Conservation (phyloP, 768 basidiomycete genomes). For the Sutorius australiensis region DNA sequence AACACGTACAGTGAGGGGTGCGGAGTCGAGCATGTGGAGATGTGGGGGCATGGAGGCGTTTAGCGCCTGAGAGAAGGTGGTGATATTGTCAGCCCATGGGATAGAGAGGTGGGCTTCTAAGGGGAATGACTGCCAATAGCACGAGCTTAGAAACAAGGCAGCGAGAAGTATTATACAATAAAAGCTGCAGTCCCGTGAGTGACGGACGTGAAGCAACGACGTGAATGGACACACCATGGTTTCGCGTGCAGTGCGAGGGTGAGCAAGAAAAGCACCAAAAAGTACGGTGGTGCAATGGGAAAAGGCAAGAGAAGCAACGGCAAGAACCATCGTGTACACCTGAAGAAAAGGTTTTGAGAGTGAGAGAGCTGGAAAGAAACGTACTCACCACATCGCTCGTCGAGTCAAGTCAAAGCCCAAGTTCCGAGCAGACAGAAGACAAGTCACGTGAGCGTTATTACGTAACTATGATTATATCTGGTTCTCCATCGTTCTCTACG, state of each 20-base stretch:
- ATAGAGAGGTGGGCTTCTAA: constrained; percentile 55
- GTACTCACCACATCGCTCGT: constrained; percentile 54
- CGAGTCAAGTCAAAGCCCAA: too few relatives aligned
- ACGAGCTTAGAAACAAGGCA: constrained; percentile 82
- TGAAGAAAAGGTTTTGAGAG: constrained; percentile 20
- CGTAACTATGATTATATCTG: constrained; percentile 5
- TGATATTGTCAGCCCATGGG: constrained; percentile 69
- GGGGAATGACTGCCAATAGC: constrained; percentile 85
- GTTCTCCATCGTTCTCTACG: constrained; percentile 33
- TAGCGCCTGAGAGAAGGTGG: constrained; percentile 68
- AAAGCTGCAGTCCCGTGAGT: constrained; percentile 48
- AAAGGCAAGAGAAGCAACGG: constrained; percentile 73
- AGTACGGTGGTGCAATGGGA: constrained; percentile 77
- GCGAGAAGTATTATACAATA: constrained; percentile 82
- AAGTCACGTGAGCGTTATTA: constrained; percentile 23
- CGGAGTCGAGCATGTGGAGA: constrained; percentile 35
- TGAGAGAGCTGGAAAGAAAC: not conserved
- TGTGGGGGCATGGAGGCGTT: constrained; percentile 42
- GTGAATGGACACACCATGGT: constrained; percentile 60
- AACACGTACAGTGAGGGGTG: constrained; percentile 59
- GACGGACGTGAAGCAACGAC: not conserved
- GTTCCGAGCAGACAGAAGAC: not conserved
- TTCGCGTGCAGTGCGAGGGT: constrained; percentile 77
- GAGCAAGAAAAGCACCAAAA: constrained; percentile 71
- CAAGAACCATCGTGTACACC: constrained; percentile 87